Conservation (phyloP, 345 rosid genomes). For the Lepidium africanum region DNA sequence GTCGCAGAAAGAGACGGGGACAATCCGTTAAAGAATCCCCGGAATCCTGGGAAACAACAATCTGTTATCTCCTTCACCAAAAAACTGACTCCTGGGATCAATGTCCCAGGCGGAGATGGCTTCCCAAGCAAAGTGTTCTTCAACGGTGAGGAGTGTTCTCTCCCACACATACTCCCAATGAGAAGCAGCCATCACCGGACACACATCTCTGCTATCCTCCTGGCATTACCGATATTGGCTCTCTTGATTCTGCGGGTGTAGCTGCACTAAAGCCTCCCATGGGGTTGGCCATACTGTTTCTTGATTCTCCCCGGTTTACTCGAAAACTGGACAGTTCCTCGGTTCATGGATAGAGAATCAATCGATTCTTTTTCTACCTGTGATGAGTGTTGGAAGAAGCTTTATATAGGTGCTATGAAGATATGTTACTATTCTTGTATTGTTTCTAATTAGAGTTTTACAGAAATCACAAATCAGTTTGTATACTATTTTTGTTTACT, state of each 20-base stretch:
- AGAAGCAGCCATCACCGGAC: constrained; percentile 23
- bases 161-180: constrained; percentile 55
- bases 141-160: constrained; percentile 88
- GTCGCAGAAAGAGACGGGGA: constrained; percentile 58
- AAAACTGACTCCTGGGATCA: constrained; percentile 62
- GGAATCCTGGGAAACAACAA: constrained; percentile 87
- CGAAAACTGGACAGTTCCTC: neutral
- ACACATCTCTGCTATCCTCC: constrained; percentile 13
- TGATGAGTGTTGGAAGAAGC: constrained; percentile 8
- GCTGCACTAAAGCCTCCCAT: neutral
- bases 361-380: constrained; percentile 1
- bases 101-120: constrained; percentile 68
- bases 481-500: constrained; percentile 4
- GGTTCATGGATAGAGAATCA: neutral
- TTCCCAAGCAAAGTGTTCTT: constrained; percentile 89
- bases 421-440: constrained; percentile 21
- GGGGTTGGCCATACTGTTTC: constrained; percentile 2
- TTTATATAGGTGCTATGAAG: constrained; percentile 16
- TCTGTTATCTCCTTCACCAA: constrained; percentile 83
- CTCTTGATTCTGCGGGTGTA: constrained; percentile 14
- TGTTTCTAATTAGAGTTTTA: neutral
- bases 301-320: neutral
- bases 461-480: neutral
- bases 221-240: constrained; percentile 21
- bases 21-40: constrained; percentile 52